Base-by-base conservation (phyloP, 2,329 filamentous ascomycete species). In the Setomelanomma holmii region DNA sequence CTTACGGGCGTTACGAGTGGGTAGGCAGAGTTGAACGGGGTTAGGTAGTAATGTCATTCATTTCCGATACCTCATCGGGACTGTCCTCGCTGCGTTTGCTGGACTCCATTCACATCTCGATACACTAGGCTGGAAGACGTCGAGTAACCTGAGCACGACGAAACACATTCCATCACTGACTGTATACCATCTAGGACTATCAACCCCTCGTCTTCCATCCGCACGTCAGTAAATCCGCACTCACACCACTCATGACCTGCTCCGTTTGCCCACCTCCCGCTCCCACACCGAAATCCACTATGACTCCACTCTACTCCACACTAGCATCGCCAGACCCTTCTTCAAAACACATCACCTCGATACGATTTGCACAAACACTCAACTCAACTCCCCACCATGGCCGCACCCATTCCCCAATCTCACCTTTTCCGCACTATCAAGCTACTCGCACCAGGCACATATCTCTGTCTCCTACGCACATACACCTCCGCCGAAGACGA, bases 1-100 rank as follows among this genome's bases (percentile, higher is more conserved):
- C 45, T 73, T 21, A 71, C 63, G 1, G 66, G 67, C 20, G 55
- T 73, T 5, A 58, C 58, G 12, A 56, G 14, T 34, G 45, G 51
- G 27, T 27, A 34, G 48, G 35, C 34, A 53, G 36, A 1, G 43
- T 14, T 39, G 40, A 22, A 30, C 14, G 27, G n/a, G n/a, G 27
- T 30, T 6, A 30, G 4, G 33, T 8, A 14, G n/a, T n/a, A n/a
- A n/a, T n/a, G n/a, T n/a, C n/a, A n/a, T n/a, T n/a, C n/a, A n/a
- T n/a, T n/a, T n/a, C n/a, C n/a, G n/a, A n/a, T n/a, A n/a, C n/a
- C n/a, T n/a, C n/a, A n/a, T n/a, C n/a, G n/a, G n/a, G n/a, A n/a
- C n/a, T n/a, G n/a, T n/a, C n/a, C n/a, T 30, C 24, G 7, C 24
- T 30, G 24, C 12, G 24, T 30, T 30, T 30, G 24, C 24, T 7